A percentile compares a stretch with the other conserved stretches of the same genome.
phyloP scores from a whole-genome alignment of 768 basidiomycete species.

The Exidia glandulosa region DNA sequence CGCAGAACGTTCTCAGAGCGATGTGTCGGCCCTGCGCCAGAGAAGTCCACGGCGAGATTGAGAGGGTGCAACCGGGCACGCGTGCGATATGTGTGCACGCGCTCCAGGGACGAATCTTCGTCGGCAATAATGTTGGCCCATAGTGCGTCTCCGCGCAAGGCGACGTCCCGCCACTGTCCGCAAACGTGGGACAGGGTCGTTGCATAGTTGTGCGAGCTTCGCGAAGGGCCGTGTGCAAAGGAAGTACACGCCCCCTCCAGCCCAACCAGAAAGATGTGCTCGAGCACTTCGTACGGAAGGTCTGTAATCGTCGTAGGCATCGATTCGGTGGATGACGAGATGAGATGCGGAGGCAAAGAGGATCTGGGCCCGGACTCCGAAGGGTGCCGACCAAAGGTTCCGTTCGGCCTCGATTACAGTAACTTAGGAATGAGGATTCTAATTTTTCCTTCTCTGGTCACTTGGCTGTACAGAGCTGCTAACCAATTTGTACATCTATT shows the following conservation, averaged over 20 bases:
- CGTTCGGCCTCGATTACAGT: no score
- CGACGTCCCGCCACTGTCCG: neutral
- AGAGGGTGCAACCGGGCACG: neutral
- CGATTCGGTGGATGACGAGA: neutral
- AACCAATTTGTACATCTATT: no score
- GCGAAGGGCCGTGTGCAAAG: neutral
- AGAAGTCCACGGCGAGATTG: neutral
- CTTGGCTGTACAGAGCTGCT: no score
- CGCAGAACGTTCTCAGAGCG: neutral
- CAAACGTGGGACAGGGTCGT: neutral
- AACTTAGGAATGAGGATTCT: no score
- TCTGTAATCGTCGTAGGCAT: neutral
- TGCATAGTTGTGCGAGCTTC: neutral
- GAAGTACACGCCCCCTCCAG: no score
- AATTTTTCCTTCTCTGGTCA: no score
- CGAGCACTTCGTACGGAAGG: neutral
- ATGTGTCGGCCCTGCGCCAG: neutral
- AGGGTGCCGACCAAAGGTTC: no score
- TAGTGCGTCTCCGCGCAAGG: neutral
- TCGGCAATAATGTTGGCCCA: neutral
- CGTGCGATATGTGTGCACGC: neutral
- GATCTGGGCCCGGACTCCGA: no score
- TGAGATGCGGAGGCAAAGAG: neutral
- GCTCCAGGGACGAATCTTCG: neutral
- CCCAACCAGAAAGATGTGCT: neutral